Conservation (phyloP, 495 filamentous ascomycete genomes). For the Elaphomyces granulatus region DNA sequence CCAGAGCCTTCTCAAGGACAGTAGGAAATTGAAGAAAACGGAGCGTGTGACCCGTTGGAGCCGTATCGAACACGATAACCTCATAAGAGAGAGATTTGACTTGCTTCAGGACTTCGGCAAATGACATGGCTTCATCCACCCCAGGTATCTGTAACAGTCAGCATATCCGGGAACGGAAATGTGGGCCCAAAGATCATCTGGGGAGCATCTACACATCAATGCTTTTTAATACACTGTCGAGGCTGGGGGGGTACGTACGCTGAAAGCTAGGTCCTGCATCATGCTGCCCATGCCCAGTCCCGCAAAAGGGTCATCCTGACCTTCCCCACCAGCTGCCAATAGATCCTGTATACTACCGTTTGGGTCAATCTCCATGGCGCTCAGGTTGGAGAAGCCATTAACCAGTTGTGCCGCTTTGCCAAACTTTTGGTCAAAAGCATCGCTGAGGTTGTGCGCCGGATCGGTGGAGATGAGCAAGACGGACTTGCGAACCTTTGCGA, state of each 20-base stretch:
- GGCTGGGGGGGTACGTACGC: conserved; percentile 30
- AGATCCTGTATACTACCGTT: conserved; percentile 97
- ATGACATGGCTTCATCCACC: conserved; percentile 99
- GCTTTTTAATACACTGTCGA: background rate
- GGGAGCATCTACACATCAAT: no score
- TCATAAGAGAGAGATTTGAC: conserved; percentile 99
- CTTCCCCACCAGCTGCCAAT: conserved; percentile 66
- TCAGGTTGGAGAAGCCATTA: conserved; percentile 84
- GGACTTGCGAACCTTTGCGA: conserved; percentile 89
- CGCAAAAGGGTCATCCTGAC: conserved; percentile 49
- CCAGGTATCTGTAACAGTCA: conserved; percentile 64
- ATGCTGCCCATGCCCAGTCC: conserved; percentile 53
- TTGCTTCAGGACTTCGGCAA: conserved; percentile 96
- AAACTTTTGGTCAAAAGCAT: conserved; percentile 98
- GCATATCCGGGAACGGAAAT: no score
- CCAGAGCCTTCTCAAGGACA: conserved; percentile 93
- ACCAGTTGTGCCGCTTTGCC: conserved; percentile 93
- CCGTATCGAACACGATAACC: conserved; percentile 97
- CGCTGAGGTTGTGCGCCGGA: conserved; percentile 94
- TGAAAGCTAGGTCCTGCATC: conserved; percentile 63
- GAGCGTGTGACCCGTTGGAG: conserved; percentile 96
- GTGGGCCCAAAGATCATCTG: no score
- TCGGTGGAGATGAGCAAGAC: conserved; percentile 97
- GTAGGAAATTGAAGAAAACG: conserved; percentile 98
- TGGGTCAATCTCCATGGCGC: conserved; percentile 98